Base-by-base conservation (phyloP, 177 flowering plant species). In the Tripterygium wilfordii region DNA sequence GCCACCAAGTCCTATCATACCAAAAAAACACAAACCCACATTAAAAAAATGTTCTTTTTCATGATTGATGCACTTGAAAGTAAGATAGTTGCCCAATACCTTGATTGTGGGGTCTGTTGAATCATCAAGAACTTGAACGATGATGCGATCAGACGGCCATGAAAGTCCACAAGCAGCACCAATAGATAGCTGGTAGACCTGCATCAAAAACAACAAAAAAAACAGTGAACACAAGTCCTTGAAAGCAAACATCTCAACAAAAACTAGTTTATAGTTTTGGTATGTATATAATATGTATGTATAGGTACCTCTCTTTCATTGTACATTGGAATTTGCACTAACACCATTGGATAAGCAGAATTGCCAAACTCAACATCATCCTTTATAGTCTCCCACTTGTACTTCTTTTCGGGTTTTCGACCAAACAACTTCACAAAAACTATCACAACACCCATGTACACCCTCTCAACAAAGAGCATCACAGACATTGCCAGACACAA, bases 281-380 rank as follows among this genome's bases (percentile, higher is more conserved):
- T 28, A 42, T 12, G 4, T n/a, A n/a, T n/a, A n/a, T n/a, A n/a
- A n/a, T n/a, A n/a, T n/a, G n/a, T n/a, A n/a, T n/a, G n/a, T 31
- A 13, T 3, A 14, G 1, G 31, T 36, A 62, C 74, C 66, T 62
- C 75, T 56, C 43, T 66, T 32, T 70, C 75, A 47, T 70, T 66
- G 69, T 54, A 67, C 73, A 68, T 68, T 5, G 75, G 75, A 31
- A 66, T 70, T 53, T 70, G 71, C 1, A 66, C 63, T 0, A 70
- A 39, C 26, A 70, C 69, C 63, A 53, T 60, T 8, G 75, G 75
- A 33, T 51, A 70, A 40, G 58, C 51, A 0, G 62, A 58, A 22
- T 51, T 51, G 0, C 68, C 75, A 7, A 49, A 33, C 55, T 70
- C 75, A 26, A 56, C 13, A 31, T 70, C 75, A 3, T 66, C 71